Evolutionary conservation across 1,284 basidiomycete species (phyloP), one percentile per base, ranked within the genome.

Genomic region (Heterobasidion annosum): DNA sequence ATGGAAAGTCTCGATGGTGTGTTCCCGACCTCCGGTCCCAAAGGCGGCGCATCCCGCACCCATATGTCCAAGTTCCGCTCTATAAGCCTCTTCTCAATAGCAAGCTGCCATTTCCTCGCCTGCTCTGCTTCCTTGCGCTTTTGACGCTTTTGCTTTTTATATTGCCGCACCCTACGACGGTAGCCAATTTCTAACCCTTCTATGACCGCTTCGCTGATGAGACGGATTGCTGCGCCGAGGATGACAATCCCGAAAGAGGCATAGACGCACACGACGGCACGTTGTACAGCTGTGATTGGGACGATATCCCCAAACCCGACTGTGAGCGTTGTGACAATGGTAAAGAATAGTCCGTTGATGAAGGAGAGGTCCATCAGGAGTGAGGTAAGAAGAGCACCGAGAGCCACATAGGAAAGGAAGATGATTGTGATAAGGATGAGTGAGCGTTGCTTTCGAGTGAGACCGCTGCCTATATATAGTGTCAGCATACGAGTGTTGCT

Each of bases 281-380:
- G 78, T 3, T 78, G 71, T 1, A 72, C 73, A 1, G 76, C 68
- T 0, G 70, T 70, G 6, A 54, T 54, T 0, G 88, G 85, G 3
- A 72, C 66, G 48, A 91, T 83, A 64, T 93, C 90, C 9, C 91
- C 91, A 62, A 92, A 91, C 0, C 90, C 90, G 40, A 92, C 81
- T 1, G 85, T 86, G 64, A 87, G 80, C 51, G 89, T 82, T 3
- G 84, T 78, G 6, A 83, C 81, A 32, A 88, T 72, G 4, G 83
- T 82, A 63, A 88, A 88, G 63, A 85, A 88, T 35, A 88, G 68
- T 1, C 79, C 83, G 61, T 89, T 73, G 62, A 91, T 78, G 66
- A 88, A 91, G 25, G 71, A 66, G 40, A 85, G 73, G 3, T 74
- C 54, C 43, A 87, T 69, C n/a, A 90, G 70, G 54, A 82, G 71